Evolutionary conservation across 2,329 filamentous ascomycete genomes (phyloP), one percentile per base, ranked within the genome.

Genomic region (Sphaerostilbella broomeana): DNA sequence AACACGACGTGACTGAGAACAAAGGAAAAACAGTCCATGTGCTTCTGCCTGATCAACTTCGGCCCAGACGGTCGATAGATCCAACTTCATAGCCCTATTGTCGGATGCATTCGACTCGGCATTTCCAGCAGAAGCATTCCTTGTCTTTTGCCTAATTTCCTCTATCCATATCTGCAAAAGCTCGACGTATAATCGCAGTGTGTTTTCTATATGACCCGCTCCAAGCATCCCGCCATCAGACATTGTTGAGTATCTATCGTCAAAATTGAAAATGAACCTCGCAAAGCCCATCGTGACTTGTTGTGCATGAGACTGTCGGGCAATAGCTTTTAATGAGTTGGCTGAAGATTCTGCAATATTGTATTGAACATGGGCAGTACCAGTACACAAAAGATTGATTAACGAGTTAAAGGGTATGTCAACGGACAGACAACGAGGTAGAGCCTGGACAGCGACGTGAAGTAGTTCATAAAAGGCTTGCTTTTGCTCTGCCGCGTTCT

Each of bases 221-320:
- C 90, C 92, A 17, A 98, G 78, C 81, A 98, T 92, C 3, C 92
- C 92, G 21, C 94, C 92, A 55, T 98, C 92, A 8, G 89, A 95
- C 81, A 97, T 95, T 21, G 92, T 97, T 1, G 90, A 87, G 60
- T 98, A 98, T 17, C 89, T 81, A 50, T 94, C 89, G 59, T 98
- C 94, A 58, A 97, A 98, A 51, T 92, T 95, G 67, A 98, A 98
- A 38, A 98, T 98, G 62, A 97, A 98, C 18, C 89, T 76, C 25
- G 92, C 86, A 62, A 98, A 98, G 0, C 92, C 90, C 62, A 94
- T 95, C 0, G 89, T 95, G 3, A 98, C 92, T 59, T 92, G 86
- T 51, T 98, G 88, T 0, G 92, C 89, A 62, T 95, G 85, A 6
- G 84, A 86, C 55, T 98, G 92, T 21, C 86, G 77, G 9, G 94